Evolutionary conservation across 345 rosid species (phyloP), one percentile per base, ranked within the genome.

Genomic region (Citrus sp.): DNA sequence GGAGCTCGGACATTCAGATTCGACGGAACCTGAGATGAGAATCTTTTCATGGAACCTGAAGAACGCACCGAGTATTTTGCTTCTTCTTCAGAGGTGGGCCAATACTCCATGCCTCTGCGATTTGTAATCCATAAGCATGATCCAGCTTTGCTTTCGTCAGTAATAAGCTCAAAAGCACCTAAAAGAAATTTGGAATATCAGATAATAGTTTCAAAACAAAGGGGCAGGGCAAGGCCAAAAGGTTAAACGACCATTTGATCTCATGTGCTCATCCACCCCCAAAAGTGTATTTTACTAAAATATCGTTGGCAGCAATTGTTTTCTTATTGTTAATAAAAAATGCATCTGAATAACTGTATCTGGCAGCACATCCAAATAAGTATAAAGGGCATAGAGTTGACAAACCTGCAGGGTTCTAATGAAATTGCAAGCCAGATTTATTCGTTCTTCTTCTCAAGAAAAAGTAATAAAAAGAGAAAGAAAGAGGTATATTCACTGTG

Each of bases 111-210:
- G 70, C 98, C 99, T 64, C 86, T 91, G 58, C 99, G 97, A 67
- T 88, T 91, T 58, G 97, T 90, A 77, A 96, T 88, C 98, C 97
- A 93, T 42, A 96, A 86, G 86, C 98, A 93, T 60, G 97, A 86
- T 67, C 98, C 98, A 65, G 92, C 98, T 87, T 90, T 93, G 32
- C 80, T 91, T 82, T 93, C 94, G 80, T 96, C 82, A 6, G 77
- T 86, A 69, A 96, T 96, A 77, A 96, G 98, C 87, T 93, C 95
- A 83, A 93, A 93, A 79, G 93, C 94, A 80, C 98, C 99, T 93
- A 78, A 34, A 78, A 60, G 58, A 34, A 78, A 7, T 56, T 56
- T 63, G 40, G 38, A 73, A 75, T 49, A 81, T 67, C 79, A 74
- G 8, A 72, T 56, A 62, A 13, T 38, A 28, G 35, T 59, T 51